Conservation (phyloP, 2,329 filamentous ascomycete genomes). For the Claviceps sp. region DNA sequence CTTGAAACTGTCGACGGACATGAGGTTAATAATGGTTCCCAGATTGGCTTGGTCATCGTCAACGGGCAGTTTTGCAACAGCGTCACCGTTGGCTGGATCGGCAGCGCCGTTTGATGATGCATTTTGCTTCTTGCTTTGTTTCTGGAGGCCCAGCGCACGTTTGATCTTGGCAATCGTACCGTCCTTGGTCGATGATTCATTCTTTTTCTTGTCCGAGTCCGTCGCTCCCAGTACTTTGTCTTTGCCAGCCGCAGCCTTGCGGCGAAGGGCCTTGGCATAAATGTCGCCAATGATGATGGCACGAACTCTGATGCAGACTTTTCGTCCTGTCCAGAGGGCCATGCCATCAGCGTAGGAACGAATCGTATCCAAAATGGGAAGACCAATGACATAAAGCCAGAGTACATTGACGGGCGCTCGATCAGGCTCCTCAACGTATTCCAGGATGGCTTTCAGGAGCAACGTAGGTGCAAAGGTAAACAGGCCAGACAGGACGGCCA, state of each 20-base stretch:
- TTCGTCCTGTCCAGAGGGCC: constrained; percentile 84
- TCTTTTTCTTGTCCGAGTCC: constrained; percentile 22
- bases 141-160: constrained; percentile 46
- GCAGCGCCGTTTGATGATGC: constrained; percentile 19
- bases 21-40: constrained; percentile 98
- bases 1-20: constrained; percentile 99
- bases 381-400: constrained; percentile 87
- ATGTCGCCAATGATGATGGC: constrained; percentile 96
- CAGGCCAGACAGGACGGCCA: constrained; percentile 66
- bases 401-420: constrained; percentile 70
- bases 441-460: constrained; percentile 77
- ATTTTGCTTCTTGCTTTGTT: constrained; percentile 36
- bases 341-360: constrained; percentile 76
- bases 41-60: constrained; percentile 71
- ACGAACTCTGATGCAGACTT: constrained; percentile 82
- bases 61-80: constrained; percentile 21
- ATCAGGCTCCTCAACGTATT: constrained; percentile 80
- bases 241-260: constrained; percentile 68
- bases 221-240: constrained; percentile 59
- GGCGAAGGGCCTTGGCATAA: constrained; percentile 85
- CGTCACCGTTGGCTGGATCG: constrained; percentile 19
- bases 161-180: constrained; percentile 37
- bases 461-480: constrained; percentile 89
- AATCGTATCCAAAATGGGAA: constrained; percentile 70
- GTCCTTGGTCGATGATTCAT: constrained; percentile 20